Evolutionary conservation across 108 stramenopile species (phyloP).

Genomic region (Cyclotella atomus): DNA sequence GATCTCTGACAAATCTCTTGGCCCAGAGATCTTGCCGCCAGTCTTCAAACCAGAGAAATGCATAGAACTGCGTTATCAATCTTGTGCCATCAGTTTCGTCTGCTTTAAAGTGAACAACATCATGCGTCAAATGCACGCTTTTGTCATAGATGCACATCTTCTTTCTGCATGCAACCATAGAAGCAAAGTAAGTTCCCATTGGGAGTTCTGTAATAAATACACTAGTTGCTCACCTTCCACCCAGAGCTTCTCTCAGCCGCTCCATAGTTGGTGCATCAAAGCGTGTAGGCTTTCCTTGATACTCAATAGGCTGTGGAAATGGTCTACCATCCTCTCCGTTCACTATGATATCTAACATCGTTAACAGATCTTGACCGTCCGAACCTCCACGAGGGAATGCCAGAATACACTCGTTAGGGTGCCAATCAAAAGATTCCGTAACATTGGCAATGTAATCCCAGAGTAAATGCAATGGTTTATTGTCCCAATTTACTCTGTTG

Average conservation of each 20-base stretch:
- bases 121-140: conserved; percentile 50
- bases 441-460: conserved; percentile 32
- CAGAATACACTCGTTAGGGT: conserved; percentile 30
- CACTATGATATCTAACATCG: conserved; percentile 35
- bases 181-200: background rate
- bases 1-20: conserved; percentile 79
- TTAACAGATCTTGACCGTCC: conserved; percentile 17
- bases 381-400: conserved; percentile 28
- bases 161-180: conserved; percentile 16
- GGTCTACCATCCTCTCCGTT: conserved; percentile 36
- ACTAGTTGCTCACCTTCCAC: conserved; percentile 16
- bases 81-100: conserved; percentile 47
- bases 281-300: conserved; percentile 36
- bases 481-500: conserved; percentile 32
- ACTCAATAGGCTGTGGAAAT: conserved; percentile 38
- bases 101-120: conserved; percentile 64
- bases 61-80: conserved; percentile 80
- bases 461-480: conserved; percentile 23
- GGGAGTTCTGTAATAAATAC: background rate
- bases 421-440: conserved; percentile 30
- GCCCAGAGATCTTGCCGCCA: conserved; percentile 72
- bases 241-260: conserved; percentile 58
- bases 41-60: conserved; percentile 81
- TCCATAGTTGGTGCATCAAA: conserved; percentile 44
- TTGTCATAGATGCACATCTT: conserved; percentile 65